Percentiles rank a stretch among this genome's conserved stretches.
phyloP scores from a whole-genome alignment of 192 early-diverging fungal species.

The Pilaira anomala region DNA sequence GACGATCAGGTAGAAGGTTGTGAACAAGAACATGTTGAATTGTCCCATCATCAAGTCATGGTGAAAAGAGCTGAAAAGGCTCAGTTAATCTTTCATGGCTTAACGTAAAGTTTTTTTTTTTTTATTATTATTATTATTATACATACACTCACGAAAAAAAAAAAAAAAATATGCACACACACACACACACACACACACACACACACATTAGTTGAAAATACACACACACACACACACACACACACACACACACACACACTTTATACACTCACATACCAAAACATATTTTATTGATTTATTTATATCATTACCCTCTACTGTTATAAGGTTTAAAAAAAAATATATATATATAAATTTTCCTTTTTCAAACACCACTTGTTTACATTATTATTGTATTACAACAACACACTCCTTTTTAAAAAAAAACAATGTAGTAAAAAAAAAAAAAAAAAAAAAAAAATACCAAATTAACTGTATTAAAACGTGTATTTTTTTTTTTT shows the following conservation, averaged over 20 bases:
- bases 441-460: too few relatives aligned
- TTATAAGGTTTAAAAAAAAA: too few relatives aligned
- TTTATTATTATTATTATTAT: neutral
- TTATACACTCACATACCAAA: too few relatives aligned
- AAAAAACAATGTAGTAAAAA: too few relatives aligned
- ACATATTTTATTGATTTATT: too few relatives aligned
- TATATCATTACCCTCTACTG: too few relatives aligned
- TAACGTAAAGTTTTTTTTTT: constrained; percentile 4
- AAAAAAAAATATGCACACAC: neutral
- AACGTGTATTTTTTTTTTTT: neutral
- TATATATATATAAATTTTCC: too few relatives aligned
- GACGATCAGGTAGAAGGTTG: neutral
- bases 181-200: neutral
- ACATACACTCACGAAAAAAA: too few relatives aligned
- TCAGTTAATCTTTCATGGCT: constrained; percentile 14
- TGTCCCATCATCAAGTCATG: neutral
- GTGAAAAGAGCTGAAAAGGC: constrained; percentile 14
- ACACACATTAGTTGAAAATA: too few relatives aligned
- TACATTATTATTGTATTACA: too few relatives aligned
- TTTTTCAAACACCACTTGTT: too few relatives aligned
- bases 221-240: constrained; percentile 5
- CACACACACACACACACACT: neutral
- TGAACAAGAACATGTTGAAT: neutral
- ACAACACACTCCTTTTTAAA: too few relatives aligned
- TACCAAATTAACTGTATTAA: neutral